Conservation (phyloP, 108 stramenopile genomes). For the Fragilaria radians region DNA sequence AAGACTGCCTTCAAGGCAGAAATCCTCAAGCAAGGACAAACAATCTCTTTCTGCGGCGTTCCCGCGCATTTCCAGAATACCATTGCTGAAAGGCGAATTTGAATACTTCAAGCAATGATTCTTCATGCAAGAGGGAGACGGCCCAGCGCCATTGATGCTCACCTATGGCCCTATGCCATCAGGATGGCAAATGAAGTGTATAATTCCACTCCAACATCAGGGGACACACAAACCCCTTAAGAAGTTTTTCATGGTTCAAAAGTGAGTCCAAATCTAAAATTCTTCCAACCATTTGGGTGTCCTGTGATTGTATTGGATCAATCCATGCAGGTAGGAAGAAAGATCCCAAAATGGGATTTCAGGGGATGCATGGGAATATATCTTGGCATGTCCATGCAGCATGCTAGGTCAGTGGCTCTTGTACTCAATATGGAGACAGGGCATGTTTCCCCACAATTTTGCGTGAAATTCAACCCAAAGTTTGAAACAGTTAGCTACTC, state of each 20-base stretch:
- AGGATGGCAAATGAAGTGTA: conserved; percentile 5
- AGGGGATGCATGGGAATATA: conserved; percentile 15
- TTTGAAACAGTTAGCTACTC: conserved; percentile 18
- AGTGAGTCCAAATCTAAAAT: conserved; percentile 1
- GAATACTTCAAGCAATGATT: conserved; percentile 23
- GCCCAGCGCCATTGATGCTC: conserved; percentile 17
- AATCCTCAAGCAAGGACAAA: conserved; percentile 3
- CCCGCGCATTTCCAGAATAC: conserved; percentile 43
- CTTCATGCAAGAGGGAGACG: conserved; percentile 27
- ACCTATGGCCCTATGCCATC: conserved; percentile 33
- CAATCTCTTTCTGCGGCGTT: conserved; percentile 22
- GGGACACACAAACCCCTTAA: neutral
- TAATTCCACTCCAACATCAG: conserved; percentile 5
- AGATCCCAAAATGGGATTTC: conserved; percentile 27
- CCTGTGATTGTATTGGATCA: conserved; percentile 23
- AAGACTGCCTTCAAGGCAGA: conserved; percentile 16
- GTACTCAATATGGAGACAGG: conserved; percentile 17
- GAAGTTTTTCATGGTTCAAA: conserved; percentile 2
- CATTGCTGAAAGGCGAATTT: conserved; percentile 28
- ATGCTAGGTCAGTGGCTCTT: conserved; percentile 9
- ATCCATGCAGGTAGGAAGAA: conserved; percentile 12
- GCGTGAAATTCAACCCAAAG: conserved; percentile 13
- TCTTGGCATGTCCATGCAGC: conserved; percentile 11
- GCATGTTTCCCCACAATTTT: conserved; percentile 24
- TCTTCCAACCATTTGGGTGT: conserved; percentile 24